Evolutionary conservation across 345 rosid genomes (phyloP).

Genomic region (Raphanus raphanistrum): DNA sequence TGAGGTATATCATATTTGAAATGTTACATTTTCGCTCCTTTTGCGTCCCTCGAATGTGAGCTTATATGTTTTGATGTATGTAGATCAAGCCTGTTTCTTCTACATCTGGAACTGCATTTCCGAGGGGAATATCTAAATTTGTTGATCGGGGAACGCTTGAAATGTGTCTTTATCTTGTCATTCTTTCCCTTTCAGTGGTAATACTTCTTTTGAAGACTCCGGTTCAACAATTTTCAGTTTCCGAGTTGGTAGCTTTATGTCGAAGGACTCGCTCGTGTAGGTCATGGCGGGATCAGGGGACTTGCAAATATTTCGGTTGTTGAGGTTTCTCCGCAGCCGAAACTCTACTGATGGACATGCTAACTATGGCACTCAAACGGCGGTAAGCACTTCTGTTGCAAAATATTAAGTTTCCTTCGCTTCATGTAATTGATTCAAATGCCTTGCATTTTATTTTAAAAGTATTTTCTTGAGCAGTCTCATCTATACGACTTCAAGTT

Average conservation of each 20-base stretch:
- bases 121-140: constrained; percentile 74
- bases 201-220: background rate
- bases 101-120: constrained; percentile 51
- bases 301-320: constrained; percentile 73
- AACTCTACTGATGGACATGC: constrained; percentile 83
- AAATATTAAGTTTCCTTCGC: constrained; percentile 2
- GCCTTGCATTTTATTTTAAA: background rate
- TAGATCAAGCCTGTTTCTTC: constrained; percentile 85
- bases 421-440: background rate
- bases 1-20: constrained; percentile 60
- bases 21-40: constrained; percentile 16
- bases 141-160: constrained; percentile 92
- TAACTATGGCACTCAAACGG: constrained; percentile 88
- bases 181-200: constrained; percentile 91
- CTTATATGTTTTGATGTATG: constrained; percentile 31
- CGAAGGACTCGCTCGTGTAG: constrained; percentile 44
- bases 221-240: constrained; percentile 7
- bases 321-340: constrained; percentile 80
- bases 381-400: constrained; percentile 50
- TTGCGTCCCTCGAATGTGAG: constrained; percentile 19
- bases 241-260: constrained; percentile 23
- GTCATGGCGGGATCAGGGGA: constrained; percentile 99
- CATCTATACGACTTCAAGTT: no score
- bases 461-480: background rate
- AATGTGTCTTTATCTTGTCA: constrained; percentile 81